A percentile compares a stretch with the other conserved stretches of the same genome.
These are phyloP conservation scores for Huntiella decipiens DNA, from an alignment of 2,329 filamentous ascomycete genomes.

Conservation along the genomic window DNA sequence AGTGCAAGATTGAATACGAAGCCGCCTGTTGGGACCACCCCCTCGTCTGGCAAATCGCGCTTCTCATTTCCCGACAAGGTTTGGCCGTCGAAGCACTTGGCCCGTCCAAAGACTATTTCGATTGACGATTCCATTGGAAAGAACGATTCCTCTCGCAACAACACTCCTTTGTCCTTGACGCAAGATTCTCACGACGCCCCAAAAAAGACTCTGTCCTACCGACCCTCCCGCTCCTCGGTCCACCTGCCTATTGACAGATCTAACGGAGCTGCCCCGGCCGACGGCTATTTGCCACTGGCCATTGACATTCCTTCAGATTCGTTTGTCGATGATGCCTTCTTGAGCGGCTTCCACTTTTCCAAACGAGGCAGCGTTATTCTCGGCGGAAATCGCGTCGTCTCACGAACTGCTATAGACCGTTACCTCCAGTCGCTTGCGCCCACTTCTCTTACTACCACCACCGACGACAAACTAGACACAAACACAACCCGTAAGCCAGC, in stretches of 20 bases:
- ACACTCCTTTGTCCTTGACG: neutral
- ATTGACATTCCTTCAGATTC: conserved; percentile 36
- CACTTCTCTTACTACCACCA: neutral
- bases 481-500: neutral
- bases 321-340: conserved; percentile 38
- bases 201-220: neutral
- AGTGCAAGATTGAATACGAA: too few relatives aligned
- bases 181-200: neutral
- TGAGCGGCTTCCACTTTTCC: conserved; percentile 39
- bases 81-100: conserved; percentile 1
- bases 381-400: conserved; percentile 8
- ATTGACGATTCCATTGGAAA: neutral
- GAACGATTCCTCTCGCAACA: neutral
- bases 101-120: conserved; percentile 3
- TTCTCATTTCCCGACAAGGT: conserved; percentile 7
- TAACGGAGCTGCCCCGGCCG: neutral
- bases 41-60: conserved; percentile 6
- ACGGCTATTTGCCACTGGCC: conserved; percentile 31
- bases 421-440: conserved; percentile 2
- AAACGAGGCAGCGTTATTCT: conserved; percentile 42
- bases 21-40: neutral
- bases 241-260: neutral
- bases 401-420: conserved; percentile 7
- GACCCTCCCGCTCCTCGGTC: neutral
- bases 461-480: neutral